phyloP scores from a whole-genome alignment of 148 eudicot genomes.

The Rhododendron kiyosumense region DNA sequence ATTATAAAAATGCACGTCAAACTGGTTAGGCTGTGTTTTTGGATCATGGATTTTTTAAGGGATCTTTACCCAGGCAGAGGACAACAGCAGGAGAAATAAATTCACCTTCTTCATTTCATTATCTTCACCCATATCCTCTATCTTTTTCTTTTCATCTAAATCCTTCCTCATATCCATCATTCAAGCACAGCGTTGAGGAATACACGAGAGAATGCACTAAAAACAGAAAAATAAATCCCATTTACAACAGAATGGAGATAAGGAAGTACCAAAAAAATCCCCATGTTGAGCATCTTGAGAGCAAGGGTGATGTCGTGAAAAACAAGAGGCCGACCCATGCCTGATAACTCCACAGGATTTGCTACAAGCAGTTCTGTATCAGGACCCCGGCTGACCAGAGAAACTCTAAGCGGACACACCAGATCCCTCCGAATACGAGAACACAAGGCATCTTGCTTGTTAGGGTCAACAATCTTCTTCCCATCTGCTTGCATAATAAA shows the following conservation, averaged over 20 bases:
- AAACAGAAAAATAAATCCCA: neutral
- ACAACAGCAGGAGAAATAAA: neutral
- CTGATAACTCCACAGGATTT: conserved; percentile 55
- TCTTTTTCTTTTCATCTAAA: neutral
- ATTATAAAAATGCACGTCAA: neutral
- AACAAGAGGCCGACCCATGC: conserved; percentile 54
- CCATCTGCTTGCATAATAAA: conserved; percentile 56
- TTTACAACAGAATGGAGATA: neutral
- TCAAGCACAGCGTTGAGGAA: neutral
- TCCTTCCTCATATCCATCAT: neutral
- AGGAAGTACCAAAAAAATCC: conserved; percentile 45
- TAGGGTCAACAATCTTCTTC: conserved; percentile 46
- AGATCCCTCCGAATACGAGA: conserved; percentile 42
- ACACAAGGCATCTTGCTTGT: conserved; percentile 32
- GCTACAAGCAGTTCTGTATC: conserved; percentile 51
- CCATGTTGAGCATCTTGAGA: conserved; percentile 46
- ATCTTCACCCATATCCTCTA: neutral
- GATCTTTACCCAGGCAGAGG: neutral
- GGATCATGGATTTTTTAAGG: neutral
- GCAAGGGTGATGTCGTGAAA: conserved; percentile 54
- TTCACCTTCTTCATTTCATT: neutral
- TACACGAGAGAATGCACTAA: neutral
- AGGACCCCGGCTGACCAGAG: conserved; percentile 49
- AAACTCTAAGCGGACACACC: conserved; percentile 42
- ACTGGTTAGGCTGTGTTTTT: neutral